These are phyloP conservation scores for Kwoniella dejecticola DNA, from an alignment of 768 basidiomycete species.

Conservation along the genomic window DNA sequence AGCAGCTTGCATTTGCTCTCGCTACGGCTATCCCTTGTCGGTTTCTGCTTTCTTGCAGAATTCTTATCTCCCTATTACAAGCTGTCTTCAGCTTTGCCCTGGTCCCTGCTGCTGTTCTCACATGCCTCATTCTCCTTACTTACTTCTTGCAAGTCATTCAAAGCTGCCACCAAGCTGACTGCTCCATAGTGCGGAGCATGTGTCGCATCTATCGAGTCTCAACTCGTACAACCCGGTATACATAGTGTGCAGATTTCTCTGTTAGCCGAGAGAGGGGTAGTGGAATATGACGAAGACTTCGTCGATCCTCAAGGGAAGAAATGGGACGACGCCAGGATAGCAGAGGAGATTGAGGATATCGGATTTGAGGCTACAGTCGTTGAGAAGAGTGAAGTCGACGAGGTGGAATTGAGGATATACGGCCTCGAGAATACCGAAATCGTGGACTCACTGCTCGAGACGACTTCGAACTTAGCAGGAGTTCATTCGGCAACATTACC, in stretches of 20 bases:
- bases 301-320: conserved; percentile 31
- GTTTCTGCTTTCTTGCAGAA: too few relatives aligned
- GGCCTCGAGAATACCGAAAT: conserved; percentile 44
- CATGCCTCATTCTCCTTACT: too few relatives aligned
- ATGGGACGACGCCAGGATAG: conserved; percentile 82
- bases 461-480: conserved; percentile 39
- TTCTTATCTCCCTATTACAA: too few relatives aligned
- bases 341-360: conserved; percentile 79
- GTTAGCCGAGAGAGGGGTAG: conserved; percentile 86
- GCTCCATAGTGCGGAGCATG: conserved; percentile 54
- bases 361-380: conserved; percentile 55
- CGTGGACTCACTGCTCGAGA: conserved; percentile 30
- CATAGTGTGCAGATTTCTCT: conserved; percentile 88
- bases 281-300: conserved; percentile 78
- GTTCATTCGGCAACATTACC: conserved; percentile 41
- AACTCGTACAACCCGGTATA: conserved; percentile 75
- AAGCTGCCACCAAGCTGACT: conserved; percentile 7
- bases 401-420: conserved; percentile 51
- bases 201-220: conserved; percentile 54
- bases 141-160: too few relatives aligned
- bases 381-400: conserved; percentile 47
- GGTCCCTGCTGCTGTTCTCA: background rate
- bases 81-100: background rate
- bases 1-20: too few relatives aligned
- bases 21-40: too few relatives aligned